Percentiles rank a stretch among this genome's conserved stretches.
These are phyloP conservation scores for Sherardia arvensis DNA, from an alignment of 257 asterid genomes.

Conservation along the genomic window DNA sequence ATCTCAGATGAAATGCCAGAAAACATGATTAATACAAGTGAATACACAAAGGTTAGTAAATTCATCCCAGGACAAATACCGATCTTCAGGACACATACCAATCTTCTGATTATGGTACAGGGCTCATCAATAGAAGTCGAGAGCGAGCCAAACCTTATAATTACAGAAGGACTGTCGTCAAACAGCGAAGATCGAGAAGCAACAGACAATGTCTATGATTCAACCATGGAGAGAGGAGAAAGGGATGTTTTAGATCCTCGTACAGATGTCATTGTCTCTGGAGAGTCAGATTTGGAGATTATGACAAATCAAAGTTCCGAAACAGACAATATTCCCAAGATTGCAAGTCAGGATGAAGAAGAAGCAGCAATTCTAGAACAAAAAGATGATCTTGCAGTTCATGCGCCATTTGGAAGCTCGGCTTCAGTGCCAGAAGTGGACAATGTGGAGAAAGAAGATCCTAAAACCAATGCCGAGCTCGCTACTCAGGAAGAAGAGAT, in stretches of 20 bases:
- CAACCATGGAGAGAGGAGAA: background rate
- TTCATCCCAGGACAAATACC: slow-evolving; percentile 9
- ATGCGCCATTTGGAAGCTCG: background rate
- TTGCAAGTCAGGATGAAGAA: background rate
- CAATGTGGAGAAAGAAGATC: background rate
- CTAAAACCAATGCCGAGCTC: background rate
- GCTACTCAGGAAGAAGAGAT: background rate
- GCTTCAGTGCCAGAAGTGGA: background rate
- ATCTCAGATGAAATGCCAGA: slow-evolving; percentile 10
- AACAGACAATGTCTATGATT: background rate
- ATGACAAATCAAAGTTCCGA: background rate
- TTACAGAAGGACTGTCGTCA: slow-evolving; percentile 4
- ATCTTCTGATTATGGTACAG: background rate
- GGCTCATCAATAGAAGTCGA: background rate
- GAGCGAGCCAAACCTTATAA: background rate
- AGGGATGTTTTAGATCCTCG: background rate
- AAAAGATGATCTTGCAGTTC: background rate
- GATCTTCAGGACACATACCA: slow-evolving; percentile 15
- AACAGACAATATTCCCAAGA: background rate
- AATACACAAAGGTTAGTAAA: slow-evolving; percentile 15
- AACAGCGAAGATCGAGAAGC: slow-evolving; percentile 1
- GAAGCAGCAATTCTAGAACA: slow-evolving; percentile 2
- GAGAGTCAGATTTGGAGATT: background rate
- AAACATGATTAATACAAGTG: slow-evolving; percentile 4
- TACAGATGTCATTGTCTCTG: background rate